Evolutionary conservation across 495 filamentous ascomycete genomes (phyloP).

Genomic region (Trichoderma gamsii): DNA sequence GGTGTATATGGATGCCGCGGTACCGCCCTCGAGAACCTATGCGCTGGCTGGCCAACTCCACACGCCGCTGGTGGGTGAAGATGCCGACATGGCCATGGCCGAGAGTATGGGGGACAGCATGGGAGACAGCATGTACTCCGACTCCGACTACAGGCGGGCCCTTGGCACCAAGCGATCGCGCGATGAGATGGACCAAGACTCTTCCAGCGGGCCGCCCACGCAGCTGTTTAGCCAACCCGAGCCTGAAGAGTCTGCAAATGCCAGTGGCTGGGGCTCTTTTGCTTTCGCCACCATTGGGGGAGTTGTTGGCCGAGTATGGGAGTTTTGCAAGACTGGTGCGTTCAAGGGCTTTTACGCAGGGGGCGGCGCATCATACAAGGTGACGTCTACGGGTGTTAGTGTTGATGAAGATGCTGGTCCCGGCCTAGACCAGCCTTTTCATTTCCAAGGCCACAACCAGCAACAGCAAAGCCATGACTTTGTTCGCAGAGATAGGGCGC

Average conservation of each 20-base stretch:
- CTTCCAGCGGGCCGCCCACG: neutral
- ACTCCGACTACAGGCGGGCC: conserved; percentile 47
- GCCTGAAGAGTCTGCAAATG: neutral
- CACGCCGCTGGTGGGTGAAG: conserved; percentile 46
- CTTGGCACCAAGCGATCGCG: conserved; percentile 34
- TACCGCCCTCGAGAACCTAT: conserved; percentile 27
- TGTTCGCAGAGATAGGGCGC: neutral
- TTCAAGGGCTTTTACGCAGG: conserved; percentile 84
- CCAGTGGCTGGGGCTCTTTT: conserved; percentile 40
- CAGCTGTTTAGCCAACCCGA: conserved; percentile 13
- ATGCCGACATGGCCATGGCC: conserved; percentile 36
- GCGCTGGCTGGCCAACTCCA: conserved; percentile 59
- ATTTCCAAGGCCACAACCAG: conserved; percentile 4
- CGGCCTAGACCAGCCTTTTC: conserved; percentile 11
- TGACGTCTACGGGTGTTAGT: neutral
- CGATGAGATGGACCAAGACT: conserved; percentile 25
- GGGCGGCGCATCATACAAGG: conserved; percentile 44
- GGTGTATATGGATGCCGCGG: conserved; percentile 25
- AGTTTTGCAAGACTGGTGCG: conserved; percentile 67
- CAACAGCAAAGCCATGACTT: neutral
- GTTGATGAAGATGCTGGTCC: conserved; percentile 7
- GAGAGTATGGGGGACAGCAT: conserved; percentile 45
- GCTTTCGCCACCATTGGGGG: conserved; percentile 42
- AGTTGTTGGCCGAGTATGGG: conserved; percentile 71
- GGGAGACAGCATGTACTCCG: conserved; percentile 37